phyloP scores from a whole-genome alignment of 116 monocot species.

The Trichopus zeylanicus region DNA sequence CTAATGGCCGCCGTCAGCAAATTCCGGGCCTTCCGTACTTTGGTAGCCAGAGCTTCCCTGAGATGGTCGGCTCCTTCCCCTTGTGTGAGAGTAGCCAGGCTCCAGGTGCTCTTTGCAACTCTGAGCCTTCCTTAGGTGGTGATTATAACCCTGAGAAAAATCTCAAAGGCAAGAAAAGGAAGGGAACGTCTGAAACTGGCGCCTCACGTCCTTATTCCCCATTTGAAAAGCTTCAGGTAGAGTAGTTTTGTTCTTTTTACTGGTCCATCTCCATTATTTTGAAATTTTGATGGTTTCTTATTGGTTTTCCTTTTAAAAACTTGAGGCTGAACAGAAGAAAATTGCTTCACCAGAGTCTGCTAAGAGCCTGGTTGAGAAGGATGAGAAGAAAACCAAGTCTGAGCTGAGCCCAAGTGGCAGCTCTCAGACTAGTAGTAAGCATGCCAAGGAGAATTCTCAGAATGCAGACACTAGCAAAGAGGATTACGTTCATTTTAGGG shows the following conservation, averaged over 20 bases:
- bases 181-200: neutral
- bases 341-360: conserved; percentile 15
- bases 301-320: conserved; percentile 14
- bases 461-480: conserved; percentile 32
- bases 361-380: conserved; percentile 18
- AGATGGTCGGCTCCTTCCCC: conserved; percentile 21
- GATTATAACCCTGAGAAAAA: neutral
- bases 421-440: conserved; percentile 5
- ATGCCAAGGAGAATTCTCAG: conserved; percentile 15
- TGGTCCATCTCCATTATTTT: neutral
- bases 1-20: conserved; percentile 10
- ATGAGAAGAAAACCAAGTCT: conserved; percentile 26
- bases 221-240: neutral
- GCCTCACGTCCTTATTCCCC: neutral
- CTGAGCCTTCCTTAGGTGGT: neutral
- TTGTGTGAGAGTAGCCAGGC: too few relatives aligned
- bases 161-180: neutral
- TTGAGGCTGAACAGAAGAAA: conserved; percentile 30
- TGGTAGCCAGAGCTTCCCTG: conserved; percentile 14
- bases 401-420: conserved; percentile 6
- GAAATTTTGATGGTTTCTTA: neutral
- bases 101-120: conserved; percentile 8
- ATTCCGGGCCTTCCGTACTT: conserved; percentile 13
- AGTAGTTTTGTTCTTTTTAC: neutral
- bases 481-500: conserved; percentile 77